Conservation (phyloP, 1,284 basidiomycete genomes). For the Athelia psychrophila region DNA sequence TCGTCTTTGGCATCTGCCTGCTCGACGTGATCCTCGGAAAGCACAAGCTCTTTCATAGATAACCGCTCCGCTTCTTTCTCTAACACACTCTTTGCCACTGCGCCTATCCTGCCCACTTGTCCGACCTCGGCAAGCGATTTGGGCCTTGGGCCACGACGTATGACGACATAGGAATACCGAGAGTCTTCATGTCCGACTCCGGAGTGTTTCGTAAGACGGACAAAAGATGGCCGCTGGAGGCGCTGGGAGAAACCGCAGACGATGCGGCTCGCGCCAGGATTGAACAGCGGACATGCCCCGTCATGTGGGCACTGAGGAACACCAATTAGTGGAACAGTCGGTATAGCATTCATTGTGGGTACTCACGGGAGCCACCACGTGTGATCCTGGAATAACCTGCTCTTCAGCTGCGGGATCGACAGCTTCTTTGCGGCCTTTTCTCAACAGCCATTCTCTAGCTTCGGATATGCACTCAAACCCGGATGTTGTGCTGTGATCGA, state of each 20-base stretch:
- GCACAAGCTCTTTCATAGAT: constrained; percentile 38
- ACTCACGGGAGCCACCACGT: constrained; percentile 82
- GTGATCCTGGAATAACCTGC: constrained; percentile 50
- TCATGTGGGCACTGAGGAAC: constrained; percentile 86
- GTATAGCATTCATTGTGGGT: constrained; percentile 14
- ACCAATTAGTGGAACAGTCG: background rate
- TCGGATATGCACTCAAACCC: constrained; percentile 86
- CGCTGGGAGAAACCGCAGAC: constrained; percentile 88
- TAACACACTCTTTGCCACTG: constrained; percentile 46
- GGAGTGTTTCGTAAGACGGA: constrained; percentile 86
- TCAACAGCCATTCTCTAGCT: constrained; percentile 78
- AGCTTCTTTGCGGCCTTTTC: constrained; percentile 58
- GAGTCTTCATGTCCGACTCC: constrained; percentile 82
- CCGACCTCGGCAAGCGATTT: constrained; percentile 21
- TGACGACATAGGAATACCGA: constrained; percentile 88
- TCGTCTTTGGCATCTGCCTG: constrained; percentile 8
- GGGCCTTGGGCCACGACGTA: constrained; percentile 79
- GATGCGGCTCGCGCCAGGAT: constrained; percentile 46
- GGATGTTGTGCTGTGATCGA: constrained; percentile 78
- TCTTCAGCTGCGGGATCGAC: constrained; percentile 39
- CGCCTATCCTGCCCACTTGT: constrained; percentile 65
- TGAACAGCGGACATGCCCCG: constrained; percentile 73
- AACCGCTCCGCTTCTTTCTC: constrained; percentile 33
- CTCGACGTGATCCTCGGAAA: constrained; percentile 37
- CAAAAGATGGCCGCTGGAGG: constrained; percentile 81